Evolutionary conservation across 2,329 filamentous ascomycete species (phyloP).

Genomic region (Alternaria metachromatica): DNA sequence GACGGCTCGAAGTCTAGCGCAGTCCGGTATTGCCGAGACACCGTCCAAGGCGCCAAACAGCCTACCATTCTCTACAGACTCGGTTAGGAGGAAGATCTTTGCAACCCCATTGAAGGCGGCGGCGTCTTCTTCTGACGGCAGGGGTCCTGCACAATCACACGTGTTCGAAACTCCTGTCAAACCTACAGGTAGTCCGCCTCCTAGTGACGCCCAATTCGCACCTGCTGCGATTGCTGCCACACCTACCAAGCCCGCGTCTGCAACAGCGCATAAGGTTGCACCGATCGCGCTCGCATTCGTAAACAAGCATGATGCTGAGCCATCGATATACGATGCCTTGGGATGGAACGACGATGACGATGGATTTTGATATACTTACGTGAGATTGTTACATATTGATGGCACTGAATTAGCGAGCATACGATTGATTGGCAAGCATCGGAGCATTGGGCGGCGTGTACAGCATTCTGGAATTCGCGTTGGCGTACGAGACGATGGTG

Average conservation of each 20-base stretch:
- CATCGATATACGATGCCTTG: conserved; percentile 51
- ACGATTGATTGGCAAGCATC: conserved; percentile 22
- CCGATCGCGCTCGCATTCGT: conserved; percentile 16
- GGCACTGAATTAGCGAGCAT: conserved; percentile 43
- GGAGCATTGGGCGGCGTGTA: conserved; percentile 25
- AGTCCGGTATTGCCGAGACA: conserved; percentile 50
- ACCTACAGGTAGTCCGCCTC: conserved; percentile 18
- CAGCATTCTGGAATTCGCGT: conserved; percentile 4
- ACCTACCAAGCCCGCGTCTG: conserved; percentile 21
- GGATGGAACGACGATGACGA: conserved; percentile 56
- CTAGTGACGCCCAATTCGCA: conserved; percentile 5
- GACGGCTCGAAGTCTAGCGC: conserved; percentile 37
- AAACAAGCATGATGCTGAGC: conserved; percentile 21
- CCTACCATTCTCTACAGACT: conserved; percentile 36
- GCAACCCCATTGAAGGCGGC: conserved; percentile 40
- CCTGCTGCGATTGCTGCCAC: conserved; percentile 25
- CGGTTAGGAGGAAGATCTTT: conserved; percentile 39
- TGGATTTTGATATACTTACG: conserved; percentile 20
- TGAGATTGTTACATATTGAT: conserved; percentile 14
- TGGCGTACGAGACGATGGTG: not conserved
- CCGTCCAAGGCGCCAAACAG: conserved; percentile 49
- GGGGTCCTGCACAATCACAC: conserved; percentile 4
- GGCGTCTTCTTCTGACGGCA: conserved; percentile 5
- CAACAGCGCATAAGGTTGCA: not conserved
- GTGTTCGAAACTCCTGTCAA: conserved; percentile 37